Base-by-base conservation (phyloP, 108 stramenopile species). In the Cyclotella distinguenda region DNA sequence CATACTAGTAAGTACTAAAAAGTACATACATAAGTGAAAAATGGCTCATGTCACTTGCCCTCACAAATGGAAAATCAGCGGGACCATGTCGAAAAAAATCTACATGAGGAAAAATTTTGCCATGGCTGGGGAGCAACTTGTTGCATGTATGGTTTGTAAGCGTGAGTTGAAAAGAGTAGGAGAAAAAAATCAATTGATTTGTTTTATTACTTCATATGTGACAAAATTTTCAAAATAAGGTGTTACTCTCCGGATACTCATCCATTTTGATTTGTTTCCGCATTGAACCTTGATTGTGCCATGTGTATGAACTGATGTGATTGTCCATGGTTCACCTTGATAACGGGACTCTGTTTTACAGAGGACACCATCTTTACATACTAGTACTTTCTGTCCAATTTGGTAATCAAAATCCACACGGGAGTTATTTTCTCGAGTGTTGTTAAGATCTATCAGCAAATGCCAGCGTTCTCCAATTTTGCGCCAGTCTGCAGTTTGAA, bases 301-400 rank as follows among this genome's bases (percentile, higher is more conserved):
- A 38, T 38, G 8, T 12, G 38, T 38, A 12, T 38, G 12, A n/a
- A n/a, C n/a, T n/a, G n/a, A n/a, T n/a, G 23, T 48, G 22, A 48
- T 48, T 19, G 47, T 48, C 10, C 47, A 48, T 19, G 47, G 47
- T 19, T 48, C 47, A 48, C 47, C 3, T 4, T 48, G 21, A 8
- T 48, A 21, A 15, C 10, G 10, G 23, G 11, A 19, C 19, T 48
- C 47, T 25, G 47, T 19, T 48, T 48, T 48, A 22, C 10, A 21
- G 47, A 48, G 47, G 47, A 48, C 23, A 48, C 47, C 47, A 23
- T 48, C 47, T 48, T 48, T 21, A 23, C 19, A 11, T 23, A 23
- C 10, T 19, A 25, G 47, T 25, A 48, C 47, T 48, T 48, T 4
- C 11, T 21, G 6, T 23, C 47, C 47, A 4, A 8, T 22, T 48